phyloP scores from a whole-genome alignment of 768 basidiomycete genomes.

The Podaxis carcinomalis region DNA sequence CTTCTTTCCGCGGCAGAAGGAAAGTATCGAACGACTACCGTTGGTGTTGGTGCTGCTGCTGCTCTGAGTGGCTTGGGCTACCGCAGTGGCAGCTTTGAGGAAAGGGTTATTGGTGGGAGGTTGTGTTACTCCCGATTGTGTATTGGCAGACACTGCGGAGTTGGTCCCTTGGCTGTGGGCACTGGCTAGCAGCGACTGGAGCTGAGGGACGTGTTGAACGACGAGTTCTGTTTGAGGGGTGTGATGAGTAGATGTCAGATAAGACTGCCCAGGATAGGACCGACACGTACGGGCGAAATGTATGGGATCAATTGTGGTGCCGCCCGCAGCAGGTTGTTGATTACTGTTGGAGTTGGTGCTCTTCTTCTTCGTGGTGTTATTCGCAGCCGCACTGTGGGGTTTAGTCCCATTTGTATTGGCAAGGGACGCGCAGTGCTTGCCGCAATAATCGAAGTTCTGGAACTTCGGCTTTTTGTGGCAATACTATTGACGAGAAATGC shows the following conservation, averaged over 20 bases:
- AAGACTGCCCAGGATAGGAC: neutral
- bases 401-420: slow-evolving; percentile 31
- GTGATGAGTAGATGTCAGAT: neutral
- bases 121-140: neutral
- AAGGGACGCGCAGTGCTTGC: slow-evolving; percentile 55
- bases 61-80: neutral
- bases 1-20: slow-evolving; percentile 20
- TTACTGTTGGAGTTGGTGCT: slow-evolving; percentile 13
- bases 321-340: slow-evolving; percentile 18
- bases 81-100: slow-evolving; percentile 18
- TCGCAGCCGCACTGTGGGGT: slow-evolving; percentile 12
- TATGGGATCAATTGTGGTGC: slow-evolving; percentile 30
- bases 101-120: slow-evolving; percentile 27
- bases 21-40: slow-evolving; percentile 24
- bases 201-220: slow-evolving; percentile 43
- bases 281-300: slow-evolving; percentile 35
- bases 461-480: slow-evolving; percentile 61
- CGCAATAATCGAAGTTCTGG: slow-evolving; percentile 56
- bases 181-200: slow-evolving; percentile 31
- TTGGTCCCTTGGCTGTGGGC: slow-evolving; percentile 7
- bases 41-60: too few species aligned
- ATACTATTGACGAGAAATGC: slow-evolving; percentile 25
- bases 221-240: slow-evolving; percentile 33
- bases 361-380: slow-evolving; percentile 11
- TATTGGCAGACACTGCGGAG: neutral